A percentile compares a stretch with the other conserved stretches of the same genome.
These are phyloP conservation scores for Quercus tomentella DNA, from an alignment of 331 rosid species.

Conservation along the genomic window DNA sequence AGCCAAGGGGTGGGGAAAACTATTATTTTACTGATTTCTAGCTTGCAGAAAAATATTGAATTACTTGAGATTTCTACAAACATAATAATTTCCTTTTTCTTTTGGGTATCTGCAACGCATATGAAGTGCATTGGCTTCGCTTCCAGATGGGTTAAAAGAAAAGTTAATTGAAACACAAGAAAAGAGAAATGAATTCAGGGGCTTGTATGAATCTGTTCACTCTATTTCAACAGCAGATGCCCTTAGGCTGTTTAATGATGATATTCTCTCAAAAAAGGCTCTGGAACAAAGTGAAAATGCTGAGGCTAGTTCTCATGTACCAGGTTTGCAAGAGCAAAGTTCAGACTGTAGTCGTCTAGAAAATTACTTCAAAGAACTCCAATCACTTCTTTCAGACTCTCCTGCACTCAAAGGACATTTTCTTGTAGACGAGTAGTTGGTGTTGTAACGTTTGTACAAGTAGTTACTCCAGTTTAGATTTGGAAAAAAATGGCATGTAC, in stretches of 20 bases:
- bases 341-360: constrained; percentile 25
- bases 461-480: neutral
- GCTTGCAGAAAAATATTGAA: neutral
- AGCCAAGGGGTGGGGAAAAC: neutral
- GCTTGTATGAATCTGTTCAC: constrained; percentile 49
- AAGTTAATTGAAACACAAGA: constrained; percentile 46
- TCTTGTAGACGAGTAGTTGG: constrained; percentile 14
- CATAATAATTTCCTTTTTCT: constrained; percentile 2
- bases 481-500: neutral
- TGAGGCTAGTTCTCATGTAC: constrained; percentile 20
- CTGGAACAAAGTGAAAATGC: constrained; percentile 15
- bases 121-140: constrained; percentile 64
- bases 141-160: constrained; percentile 62
- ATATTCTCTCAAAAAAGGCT: constrained; percentile 28
- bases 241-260: constrained; percentile 46
- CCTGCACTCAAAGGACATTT: constrained; percentile 40
- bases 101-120: constrained; percentile 19
- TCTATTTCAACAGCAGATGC: constrained; percentile 62
- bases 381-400: constrained; percentile 36
- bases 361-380: constrained; percentile 40
- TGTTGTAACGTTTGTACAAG: neutral
- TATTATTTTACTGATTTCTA: neutral
- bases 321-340: constrained; percentile 26
- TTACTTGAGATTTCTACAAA: neutral
- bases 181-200: constrained; percentile 45